Evolutionary conservation across 192 early-diverging fungal genomes (phyloP).

Genomic region (Podila minutissima): DNA sequence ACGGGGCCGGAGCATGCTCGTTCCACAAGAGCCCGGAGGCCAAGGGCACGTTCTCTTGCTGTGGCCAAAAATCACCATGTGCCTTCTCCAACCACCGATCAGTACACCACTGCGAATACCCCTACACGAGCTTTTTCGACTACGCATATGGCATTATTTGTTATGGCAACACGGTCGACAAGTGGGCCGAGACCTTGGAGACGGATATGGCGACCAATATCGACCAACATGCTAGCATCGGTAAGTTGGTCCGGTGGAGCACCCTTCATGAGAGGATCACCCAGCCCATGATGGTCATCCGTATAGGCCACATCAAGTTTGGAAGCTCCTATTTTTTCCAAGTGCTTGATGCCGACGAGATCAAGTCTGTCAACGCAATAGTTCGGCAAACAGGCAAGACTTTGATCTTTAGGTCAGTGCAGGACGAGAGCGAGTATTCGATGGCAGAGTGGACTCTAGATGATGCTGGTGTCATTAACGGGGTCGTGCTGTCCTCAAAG

Average conservation of each 20-base stretch:
- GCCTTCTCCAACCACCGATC: slow-evolving; percentile 31
- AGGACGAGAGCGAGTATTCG: slow-evolving; percentile 21
- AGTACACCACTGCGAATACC: slow-evolving; percentile 51
- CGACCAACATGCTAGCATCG: slow-evolving; percentile 29
- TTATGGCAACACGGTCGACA: slow-evolving; percentile 47
- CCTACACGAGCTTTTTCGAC: slow-evolving; percentile 40
- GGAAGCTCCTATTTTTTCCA: slow-evolving; percentile 47
- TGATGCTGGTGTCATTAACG: slow-evolving; percentile 42
- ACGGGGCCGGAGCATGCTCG: slow-evolving; percentile 42
- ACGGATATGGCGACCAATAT: slow-evolving; percentile 28
- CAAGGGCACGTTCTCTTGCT: slow-evolving; percentile 38
- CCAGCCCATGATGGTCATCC: slow-evolving; percentile 51
- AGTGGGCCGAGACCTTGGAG: slow-evolving; percentile 33
- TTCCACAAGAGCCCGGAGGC: slow-evolving; percentile 35
- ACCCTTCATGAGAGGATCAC: slow-evolving; percentile 18
- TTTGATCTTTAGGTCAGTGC: slow-evolving; percentile 26
- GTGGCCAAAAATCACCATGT: slow-evolving; percentile 40
- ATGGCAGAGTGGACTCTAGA: slow-evolving; percentile 56
- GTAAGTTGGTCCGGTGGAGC: slow-evolving; percentile 53
- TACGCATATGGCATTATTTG: slow-evolving; percentile 28
- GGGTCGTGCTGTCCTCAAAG: slow-evolving; percentile 37
- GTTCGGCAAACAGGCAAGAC: slow-evolving; percentile 4
- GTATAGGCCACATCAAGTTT: slow-evolving; percentile 43
- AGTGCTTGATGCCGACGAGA: slow-evolving; percentile 15
- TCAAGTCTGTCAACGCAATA: slow-evolving; percentile 22